Base-by-base conservation (phyloP, 1,284 basidiomycete species). In the Microbotryum scabiosae region DNA sequence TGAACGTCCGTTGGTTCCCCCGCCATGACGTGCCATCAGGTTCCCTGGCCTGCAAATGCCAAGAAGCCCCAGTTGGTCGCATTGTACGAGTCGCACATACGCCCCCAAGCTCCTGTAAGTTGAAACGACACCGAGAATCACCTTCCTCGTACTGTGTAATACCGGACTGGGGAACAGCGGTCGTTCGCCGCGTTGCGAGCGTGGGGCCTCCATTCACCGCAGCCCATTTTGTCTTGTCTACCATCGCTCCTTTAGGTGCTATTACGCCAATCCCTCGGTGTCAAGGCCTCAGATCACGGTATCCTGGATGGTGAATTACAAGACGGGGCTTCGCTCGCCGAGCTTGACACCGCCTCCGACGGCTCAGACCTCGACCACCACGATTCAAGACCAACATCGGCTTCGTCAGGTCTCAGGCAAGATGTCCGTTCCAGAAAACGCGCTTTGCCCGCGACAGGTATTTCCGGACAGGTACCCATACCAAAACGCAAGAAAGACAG, bases 41-140 rank as follows among this genome's bases (percentile, higher is more conserved):
- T 68, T 21, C 64, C 62, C 36, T 89, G 86, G 75, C 83, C 87
- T 7, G 82, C 85, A 4, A 83, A 84, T 1, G 86, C 88, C 70
- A 89, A 88, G 65, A 97, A 97, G 76, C 79, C 85, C 7, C 90
- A 89, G 70, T 82, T 97, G 26, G 82, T 97, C 12, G 79, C 83
- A 46, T 77, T 85, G 5, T 97, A 92, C 76, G 83, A 90, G 62
- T 79, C 84, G 43, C 80, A 89, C 74, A 82, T 97, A 68, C 83
- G 82, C 69, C 78, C 84, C 9, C 82, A 82, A 59, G 78, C 81
- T 6, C 73, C 75, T 21, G 84, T 83, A 18, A 49, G 66, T 47
- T 25, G 36, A 41, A 41, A 41, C 16, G 16, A 41, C 36, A 41
- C 36, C 36, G 36, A 18, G 10, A 18, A 18, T 41, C 36, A 25